Conservation (phyloP, 345 rosid genomes). For the Aquilaria yunnanensis region DNA sequence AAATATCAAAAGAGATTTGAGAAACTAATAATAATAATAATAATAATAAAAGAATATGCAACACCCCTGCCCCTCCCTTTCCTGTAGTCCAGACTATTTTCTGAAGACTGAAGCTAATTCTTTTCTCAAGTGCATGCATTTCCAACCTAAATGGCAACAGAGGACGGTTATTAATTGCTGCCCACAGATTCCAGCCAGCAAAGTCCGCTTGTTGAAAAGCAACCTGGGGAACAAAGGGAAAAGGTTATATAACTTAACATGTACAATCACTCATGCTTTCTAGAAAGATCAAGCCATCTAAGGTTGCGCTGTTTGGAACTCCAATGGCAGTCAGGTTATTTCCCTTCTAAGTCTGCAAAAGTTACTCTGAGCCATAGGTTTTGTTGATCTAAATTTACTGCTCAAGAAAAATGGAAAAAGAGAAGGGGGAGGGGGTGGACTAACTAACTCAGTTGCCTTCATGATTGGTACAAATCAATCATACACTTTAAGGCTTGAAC, state of each 20-base stretch:
- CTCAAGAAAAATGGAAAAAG: neutral
- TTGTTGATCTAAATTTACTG: too few relatives aligned
- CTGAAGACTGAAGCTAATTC: too few relatives aligned
- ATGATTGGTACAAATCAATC: too few relatives aligned
- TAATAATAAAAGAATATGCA: too few relatives aligned
- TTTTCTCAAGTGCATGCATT: neutral
- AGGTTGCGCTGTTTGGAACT: neutral
- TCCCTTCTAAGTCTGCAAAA: too few relatives aligned
- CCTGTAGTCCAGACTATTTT: too few relatives aligned
- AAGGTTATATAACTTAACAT: slow-evolving; percentile 1
- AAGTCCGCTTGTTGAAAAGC: slow-evolving; percentile 98
- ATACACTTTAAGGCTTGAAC: too few relatives aligned
- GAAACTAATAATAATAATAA: too few relatives aligned
- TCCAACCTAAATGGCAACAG: slow-evolving; percentile 82
- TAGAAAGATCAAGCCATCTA: neutral
- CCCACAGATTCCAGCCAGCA: slow-evolving; percentile 98
- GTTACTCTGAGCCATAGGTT: too few relatives aligned
- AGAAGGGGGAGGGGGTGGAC: neutral
- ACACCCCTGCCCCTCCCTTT: too few relatives aligned
- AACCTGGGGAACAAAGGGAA: slow-evolving; percentile 45
- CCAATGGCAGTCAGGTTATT: neutral
- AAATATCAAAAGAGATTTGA: too few relatives aligned
- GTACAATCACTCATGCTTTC: too few relatives aligned
- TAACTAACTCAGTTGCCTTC: neutral
- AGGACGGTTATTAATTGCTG: slow-evolving; percentile 85